These are phyloP conservation scores for Neofusicoccum parvum DNA, from an alignment of 2,329 filamentous ascomycete genomes.

Conservation along the genomic window DNA sequence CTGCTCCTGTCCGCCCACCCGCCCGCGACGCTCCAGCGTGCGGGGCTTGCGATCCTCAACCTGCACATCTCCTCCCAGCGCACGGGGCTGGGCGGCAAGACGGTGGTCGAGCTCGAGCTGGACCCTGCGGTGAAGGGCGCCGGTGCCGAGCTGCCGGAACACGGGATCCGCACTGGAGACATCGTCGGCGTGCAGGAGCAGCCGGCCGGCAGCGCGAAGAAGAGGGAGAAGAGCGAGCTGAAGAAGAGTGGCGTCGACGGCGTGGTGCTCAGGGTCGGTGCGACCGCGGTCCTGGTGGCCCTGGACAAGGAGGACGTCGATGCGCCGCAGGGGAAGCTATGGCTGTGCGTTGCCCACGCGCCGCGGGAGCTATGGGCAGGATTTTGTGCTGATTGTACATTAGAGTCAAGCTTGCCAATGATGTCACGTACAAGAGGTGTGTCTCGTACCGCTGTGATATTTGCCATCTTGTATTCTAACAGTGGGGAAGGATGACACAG, in stretches of 20 bases:
- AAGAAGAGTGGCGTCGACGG: constrained; percentile 69
- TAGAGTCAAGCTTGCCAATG: constrained; percentile 67
- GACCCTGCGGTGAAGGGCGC: constrained; percentile 68
- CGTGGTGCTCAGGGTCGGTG: constrained; percentile 68
- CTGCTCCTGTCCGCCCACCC: constrained; percentile 67
- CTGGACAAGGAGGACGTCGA: constrained; percentile 66
- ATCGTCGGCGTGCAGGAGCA: constrained; percentile 77
- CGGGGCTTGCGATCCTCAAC: constrained; percentile 78
- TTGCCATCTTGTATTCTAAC: constrained; percentile 4
- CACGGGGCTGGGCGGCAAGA: constrained; percentile 89
- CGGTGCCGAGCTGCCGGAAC: constrained; percentile 65
- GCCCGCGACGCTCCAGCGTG: constrained; percentile 70
- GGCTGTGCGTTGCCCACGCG: constrained; percentile 56
- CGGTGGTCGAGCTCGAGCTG: constrained; percentile 75
- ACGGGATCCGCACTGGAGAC: constrained; percentile 75
- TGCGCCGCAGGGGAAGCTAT: constrained; percentile 59
- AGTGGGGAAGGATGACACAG: constrained; percentile 57
- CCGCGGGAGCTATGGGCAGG: neutral
- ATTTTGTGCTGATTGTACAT: constrained; percentile 36
- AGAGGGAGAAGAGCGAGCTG: constrained; percentile 70
- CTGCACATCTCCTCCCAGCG: constrained; percentile 73
- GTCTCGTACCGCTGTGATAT: neutral
- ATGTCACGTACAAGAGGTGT: constrained; percentile 66
- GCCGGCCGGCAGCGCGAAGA: constrained; percentile 69
- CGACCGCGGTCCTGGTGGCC: constrained; percentile 64